Conservation (phyloP, 208 protist species). For the Strigomonas culicis region DNA sequence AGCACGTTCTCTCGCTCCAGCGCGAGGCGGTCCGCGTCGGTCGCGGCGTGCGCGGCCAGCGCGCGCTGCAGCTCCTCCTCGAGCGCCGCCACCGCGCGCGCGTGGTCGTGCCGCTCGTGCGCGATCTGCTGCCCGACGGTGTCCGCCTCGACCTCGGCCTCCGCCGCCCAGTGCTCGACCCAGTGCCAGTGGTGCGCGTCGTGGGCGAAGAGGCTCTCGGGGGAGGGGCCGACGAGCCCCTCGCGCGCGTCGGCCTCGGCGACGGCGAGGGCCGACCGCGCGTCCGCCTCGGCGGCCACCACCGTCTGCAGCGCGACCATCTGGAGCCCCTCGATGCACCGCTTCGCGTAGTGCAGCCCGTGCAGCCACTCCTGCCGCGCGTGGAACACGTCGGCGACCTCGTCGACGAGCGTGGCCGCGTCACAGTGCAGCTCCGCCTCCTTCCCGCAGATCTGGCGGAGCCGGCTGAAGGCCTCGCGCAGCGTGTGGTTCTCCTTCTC, state of each 20-base stretch:
- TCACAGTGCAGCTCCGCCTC: conserved; percentile 46
- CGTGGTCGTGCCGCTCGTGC: not conserved
- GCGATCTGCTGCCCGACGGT: not conserved
- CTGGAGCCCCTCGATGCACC: conserved; percentile 19
- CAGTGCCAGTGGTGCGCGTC: not conserved
- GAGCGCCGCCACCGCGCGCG: not conserved
- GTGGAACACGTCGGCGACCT: conserved; percentile 25
- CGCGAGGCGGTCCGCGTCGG: conserved; percentile 7
- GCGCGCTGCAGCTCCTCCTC: not conserved
- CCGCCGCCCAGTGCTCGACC: not conserved
- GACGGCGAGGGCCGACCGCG: conserved; percentile 11
- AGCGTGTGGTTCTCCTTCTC: conserved; percentile 27
- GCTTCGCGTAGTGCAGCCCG: conserved; percentile 19
- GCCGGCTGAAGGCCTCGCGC: conserved; percentile 27
- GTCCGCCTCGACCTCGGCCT: conserved; percentile 5
- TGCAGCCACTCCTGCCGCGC: conserved; percentile 21
- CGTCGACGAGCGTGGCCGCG: conserved; percentile 31
- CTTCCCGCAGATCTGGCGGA: conserved; percentile 33
- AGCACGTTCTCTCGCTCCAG: conserved; percentile 14
- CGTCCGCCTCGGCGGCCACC: conserved; percentile 22
- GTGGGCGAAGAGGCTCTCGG: not conserved
- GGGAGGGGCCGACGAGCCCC: not conserved
- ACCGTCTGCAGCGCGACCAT: conserved; percentile 9
- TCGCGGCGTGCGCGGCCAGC: not conserved
- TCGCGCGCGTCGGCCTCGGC: not conserved